Evolutionary conservation across 2,329 filamentous ascomycete species (phyloP).

Genomic region (Leptographium galeiforme): DNA sequence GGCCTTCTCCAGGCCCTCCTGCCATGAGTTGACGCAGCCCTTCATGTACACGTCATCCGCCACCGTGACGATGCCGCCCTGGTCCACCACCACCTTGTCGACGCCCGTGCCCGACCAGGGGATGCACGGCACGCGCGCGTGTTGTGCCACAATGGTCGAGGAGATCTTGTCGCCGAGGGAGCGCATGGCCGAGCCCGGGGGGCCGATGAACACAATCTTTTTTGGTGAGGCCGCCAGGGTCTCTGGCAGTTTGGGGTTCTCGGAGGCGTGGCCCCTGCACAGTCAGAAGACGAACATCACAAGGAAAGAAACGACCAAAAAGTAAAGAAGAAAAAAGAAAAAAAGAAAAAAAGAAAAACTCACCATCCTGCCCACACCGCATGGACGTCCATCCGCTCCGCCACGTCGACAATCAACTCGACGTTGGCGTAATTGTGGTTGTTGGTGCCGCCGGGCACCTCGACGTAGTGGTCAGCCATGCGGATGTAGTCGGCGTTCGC

Average conservation of each 20-base stretch:
- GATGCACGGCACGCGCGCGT: slow-evolving; percentile 91
- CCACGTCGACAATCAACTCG: slow-evolving; percentile 95
- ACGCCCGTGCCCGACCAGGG: slow-evolving; percentile 98
- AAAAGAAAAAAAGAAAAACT: slow-evolving; percentile 21
- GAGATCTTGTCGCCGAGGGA: slow-evolving; percentile 99
- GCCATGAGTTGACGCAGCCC: slow-evolving; percentile 78
- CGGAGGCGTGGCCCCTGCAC: slow-evolving; percentile 82
- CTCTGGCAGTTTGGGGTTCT: slow-evolving; percentile 96
- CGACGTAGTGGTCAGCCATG: slow-evolving; percentile 99
- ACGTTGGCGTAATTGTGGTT: slow-evolving; percentile 99
- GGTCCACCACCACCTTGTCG: slow-evolving; percentile 63
- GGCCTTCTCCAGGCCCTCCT: slow-evolving; percentile 81
- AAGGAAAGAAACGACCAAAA: neutral
- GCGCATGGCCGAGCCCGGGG: slow-evolving; percentile 95
- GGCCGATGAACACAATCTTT: slow-evolving; percentile 98
- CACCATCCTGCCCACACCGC: slow-evolving; percentile 98
- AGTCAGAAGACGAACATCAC: neutral
- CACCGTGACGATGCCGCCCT: slow-evolving; percentile 82
- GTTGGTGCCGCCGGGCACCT: slow-evolving; percentile 96
- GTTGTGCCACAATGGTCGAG: slow-evolving; percentile 96
- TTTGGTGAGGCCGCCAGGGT: slow-evolving; percentile 90
- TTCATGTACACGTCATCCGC: slow-evolving; percentile 72
- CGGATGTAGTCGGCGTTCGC: slow-evolving; percentile 99
- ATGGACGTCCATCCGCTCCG: slow-evolving; percentile 96
- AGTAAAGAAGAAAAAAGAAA: neutral